Base-by-base conservation (phyloP, 2,329 filamentous ascomycete genomes). In the Penicillium sp. region DNA sequence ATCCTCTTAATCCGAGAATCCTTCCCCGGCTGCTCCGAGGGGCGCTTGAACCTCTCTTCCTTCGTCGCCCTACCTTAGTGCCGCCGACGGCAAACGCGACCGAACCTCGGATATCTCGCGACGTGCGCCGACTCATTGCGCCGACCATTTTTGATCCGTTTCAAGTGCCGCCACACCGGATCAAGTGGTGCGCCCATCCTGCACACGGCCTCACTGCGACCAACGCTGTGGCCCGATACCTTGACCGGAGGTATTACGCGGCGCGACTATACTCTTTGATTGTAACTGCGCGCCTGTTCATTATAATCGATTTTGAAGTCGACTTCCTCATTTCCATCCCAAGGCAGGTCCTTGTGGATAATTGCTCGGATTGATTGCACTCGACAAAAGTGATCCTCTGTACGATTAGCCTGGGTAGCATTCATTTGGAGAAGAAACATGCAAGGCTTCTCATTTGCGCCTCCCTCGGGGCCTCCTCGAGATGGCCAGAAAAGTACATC, bases 401-500 rank as follows among this genome's bases (percentile, higher is more conserved):
- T 16, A n/a, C 16, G 9, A 33, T 35, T 33, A 9, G 11, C 46
- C 46, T 35, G 46, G 11, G 31, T 18, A 2, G 37, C 27, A 11
- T 37, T 18, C n/a, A 9, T 36, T 35, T 22, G 35, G 24, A 1
- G 36, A 22, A 14, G 37, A 54, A 46, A 52, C 56, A 87, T 92
- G 86, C 87, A 88, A 74, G 87, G 85, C 69, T 94, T 92, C 77
- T 85, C 87, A 46, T 93, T 93, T 78, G 86, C 87, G 75, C 87
- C 89, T 66, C 84, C 79, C 69, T 85, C 79, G 72, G 78, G 82
- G 72, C 82, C 85, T 70, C 85, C 85, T 62, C 84, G 89, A 68
- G 90, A 92, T 76, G 91, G 90, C 60, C 90, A 94, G 73, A 94
- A 93, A 81, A 94, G 90, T 94, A 82, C 82, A 88, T 74, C 13